These are phyloP conservation scores for Bimuria novae-zelandiae DNA, from an alignment of 2,329 filamentous ascomycete genomes.

Conservation along the genomic window DNA sequence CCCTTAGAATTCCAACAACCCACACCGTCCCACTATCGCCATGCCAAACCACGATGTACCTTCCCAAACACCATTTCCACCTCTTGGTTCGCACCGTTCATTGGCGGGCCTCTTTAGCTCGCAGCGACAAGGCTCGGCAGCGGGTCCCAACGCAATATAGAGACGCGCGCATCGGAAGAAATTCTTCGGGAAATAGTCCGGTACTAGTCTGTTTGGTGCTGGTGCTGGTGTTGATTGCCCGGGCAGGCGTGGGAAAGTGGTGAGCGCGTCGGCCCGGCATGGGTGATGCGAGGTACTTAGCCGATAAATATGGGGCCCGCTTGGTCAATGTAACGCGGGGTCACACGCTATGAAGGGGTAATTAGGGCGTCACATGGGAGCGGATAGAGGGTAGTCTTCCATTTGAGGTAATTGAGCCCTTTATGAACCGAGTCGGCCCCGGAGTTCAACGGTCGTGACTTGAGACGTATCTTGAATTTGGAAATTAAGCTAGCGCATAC, in stretches of 20 bases:
- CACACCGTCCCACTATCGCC: not conserved
- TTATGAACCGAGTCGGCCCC: too few species aligned
- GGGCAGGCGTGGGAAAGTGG: not conserved
- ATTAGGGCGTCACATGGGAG: not conserved
- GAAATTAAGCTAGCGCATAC: too few species aligned
- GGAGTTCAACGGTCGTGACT: too few species aligned
- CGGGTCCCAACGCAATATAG: conserved; percentile 1
- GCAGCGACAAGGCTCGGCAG: not conserved
- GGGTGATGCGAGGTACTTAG: not conserved
- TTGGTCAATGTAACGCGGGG: not conserved
- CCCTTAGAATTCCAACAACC: not conserved
- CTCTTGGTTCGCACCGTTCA: not conserved
- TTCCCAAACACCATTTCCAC: not conserved
- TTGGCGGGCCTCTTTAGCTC: not conserved
- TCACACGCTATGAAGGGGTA: not conserved
- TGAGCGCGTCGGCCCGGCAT: not conserved
- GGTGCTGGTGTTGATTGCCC: not conserved
- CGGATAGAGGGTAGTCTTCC: not conserved
- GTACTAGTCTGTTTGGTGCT: not conserved
- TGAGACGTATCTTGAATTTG: too few species aligned
- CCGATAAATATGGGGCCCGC: not conserved
- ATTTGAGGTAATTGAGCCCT: too few species aligned
- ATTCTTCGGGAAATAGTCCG: not conserved
- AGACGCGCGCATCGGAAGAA: not conserved
- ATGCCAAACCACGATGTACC: not conserved